Evolutionary conservation across 75 land plant genomes (phyloP).

Genomic region (Sequoia sempervirens): DNA sequence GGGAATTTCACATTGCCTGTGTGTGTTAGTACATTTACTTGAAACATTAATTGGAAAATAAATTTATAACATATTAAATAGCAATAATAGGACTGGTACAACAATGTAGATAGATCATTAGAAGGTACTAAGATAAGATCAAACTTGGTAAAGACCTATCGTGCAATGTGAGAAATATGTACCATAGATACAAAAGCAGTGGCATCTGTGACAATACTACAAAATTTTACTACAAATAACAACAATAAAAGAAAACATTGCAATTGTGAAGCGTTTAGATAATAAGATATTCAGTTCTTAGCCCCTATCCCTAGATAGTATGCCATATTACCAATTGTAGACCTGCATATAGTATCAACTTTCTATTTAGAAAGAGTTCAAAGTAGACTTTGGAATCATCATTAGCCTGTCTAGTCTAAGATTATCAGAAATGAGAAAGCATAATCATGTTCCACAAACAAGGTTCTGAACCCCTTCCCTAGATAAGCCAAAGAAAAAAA

Average conservation of each 20-base stretch:
- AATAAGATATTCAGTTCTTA: neutral
- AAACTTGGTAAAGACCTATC: neutral
- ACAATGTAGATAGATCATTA: neutral
- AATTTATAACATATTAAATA: neutral
- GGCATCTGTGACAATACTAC: neutral
- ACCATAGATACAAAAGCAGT: neutral
- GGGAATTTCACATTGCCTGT: constrained; percentile 41
- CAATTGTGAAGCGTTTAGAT: neutral
- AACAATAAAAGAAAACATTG: neutral
- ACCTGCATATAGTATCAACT: neutral
- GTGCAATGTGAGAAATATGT: neutral
- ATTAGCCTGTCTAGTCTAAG: neutral
- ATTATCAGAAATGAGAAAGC: neutral
- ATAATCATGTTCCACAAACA: too few species aligned
- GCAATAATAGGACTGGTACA: neutral
- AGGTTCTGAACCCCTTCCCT: neutral
- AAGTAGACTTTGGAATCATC: neutral
- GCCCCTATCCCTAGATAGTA: neutral
- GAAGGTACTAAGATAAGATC: neutral
- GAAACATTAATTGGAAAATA: neutral
- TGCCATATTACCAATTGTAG: neutral
- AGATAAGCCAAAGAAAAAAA: neutral
- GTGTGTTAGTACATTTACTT: constrained; percentile 87
- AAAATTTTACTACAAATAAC: neutral
- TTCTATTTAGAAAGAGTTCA: neutral